Conservation (phyloP, 148 eudicot species). For the Persicaria maculosa region DNA sequence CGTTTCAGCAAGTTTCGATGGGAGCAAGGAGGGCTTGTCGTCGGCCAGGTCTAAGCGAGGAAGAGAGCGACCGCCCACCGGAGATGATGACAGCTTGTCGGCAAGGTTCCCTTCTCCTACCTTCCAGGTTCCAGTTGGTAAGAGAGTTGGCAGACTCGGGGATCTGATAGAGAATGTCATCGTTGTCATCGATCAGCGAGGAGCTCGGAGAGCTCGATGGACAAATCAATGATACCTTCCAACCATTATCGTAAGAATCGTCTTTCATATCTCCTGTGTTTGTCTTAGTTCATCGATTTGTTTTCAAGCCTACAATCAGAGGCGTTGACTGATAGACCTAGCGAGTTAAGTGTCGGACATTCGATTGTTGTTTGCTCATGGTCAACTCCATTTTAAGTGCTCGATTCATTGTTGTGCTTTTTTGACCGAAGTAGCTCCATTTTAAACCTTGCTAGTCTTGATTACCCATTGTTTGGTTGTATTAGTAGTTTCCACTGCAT, state of each 20-base stretch:
- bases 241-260: constrained; percentile 77
- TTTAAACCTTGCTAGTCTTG: background rate
- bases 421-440: background rate
- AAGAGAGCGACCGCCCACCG: no score
- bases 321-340: background rate
- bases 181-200: constrained; percentile 68
- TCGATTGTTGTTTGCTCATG: background rate
- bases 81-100: no score
- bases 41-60: no score
- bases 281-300: background rate
- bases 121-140: background rate
- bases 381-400: background rate
- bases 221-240: constrained; percentile 73
- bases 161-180: constrained; percentile 16
- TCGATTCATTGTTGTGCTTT: background rate
- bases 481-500: background rate
- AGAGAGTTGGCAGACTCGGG: constrained; percentile 1
- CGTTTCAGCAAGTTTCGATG: no score
- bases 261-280: background rate
- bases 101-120: no score
- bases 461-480: background rate
- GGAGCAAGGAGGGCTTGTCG: no score
- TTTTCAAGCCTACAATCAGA: background rate
- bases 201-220: constrained; percentile 92
- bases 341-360: background rate